Conservation (phyloP, 805 yeast species). For the Nakazawaea anatomiae region DNA sequence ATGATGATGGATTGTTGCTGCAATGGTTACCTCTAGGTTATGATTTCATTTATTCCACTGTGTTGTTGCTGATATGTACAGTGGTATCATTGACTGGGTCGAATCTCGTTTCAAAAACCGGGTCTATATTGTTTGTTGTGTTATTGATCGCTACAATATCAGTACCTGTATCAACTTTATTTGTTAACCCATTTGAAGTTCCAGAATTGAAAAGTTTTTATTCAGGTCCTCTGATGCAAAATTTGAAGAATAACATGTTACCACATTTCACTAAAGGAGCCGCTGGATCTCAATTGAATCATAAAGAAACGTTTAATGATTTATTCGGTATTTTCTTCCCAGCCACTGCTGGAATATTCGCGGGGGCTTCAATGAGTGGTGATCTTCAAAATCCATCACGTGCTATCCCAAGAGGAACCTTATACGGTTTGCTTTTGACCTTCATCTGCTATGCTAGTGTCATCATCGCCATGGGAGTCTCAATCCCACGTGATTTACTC, state of each 20-base stretch:
- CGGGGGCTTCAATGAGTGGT: constrained; percentile 99
- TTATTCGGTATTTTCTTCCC: constrained; percentile 96
- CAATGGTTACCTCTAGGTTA: constrained; percentile 56
- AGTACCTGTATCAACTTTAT: constrained; percentile 70
- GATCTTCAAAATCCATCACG: constrained; percentile 80
- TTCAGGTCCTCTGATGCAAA: constrained; percentile 70
- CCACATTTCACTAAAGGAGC: constrained; percentile 88
- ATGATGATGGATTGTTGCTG: constrained; percentile 46
- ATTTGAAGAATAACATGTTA: constrained; percentile 57
- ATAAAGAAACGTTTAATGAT: constrained; percentile 72
- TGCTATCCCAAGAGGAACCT: constrained; percentile 90
- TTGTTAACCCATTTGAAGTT: constrained; percentile 56
- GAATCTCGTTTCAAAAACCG: constrained; percentile 74
- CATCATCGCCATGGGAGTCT: constrained; percentile 69
- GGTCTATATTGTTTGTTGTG: constrained; percentile 63
- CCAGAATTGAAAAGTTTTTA: constrained; percentile 46
- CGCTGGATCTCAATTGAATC: constrained; percentile 69
- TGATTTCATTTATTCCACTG: constrained; percentile 66
- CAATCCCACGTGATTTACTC: constrained; percentile 76
- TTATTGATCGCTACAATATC: constrained; percentile 70
- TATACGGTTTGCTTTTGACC: constrained; percentile 75
- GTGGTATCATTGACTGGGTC: constrained; percentile 78
- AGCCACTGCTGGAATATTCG: constrained; percentile 97
- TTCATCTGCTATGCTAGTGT: constrained; percentile 75
- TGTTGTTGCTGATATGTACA: constrained; percentile 65